Conservation (phyloP, 2,329 filamentous ascomycete species). For the Phymatotrichopsis omnivora region DNA sequence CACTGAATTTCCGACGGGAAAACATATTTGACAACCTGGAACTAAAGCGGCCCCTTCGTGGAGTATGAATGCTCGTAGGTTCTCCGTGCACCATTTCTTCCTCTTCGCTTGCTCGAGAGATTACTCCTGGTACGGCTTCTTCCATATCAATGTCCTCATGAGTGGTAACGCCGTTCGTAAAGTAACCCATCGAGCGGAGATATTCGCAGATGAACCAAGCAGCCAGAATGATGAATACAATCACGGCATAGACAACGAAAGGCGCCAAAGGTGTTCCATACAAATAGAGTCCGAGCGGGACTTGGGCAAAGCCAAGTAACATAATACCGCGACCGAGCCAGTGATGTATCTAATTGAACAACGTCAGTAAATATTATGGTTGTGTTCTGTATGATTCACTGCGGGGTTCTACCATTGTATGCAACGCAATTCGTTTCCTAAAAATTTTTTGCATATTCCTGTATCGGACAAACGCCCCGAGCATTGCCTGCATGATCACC, state of each 20-base stretch:
- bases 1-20: constrained; percentile 14
- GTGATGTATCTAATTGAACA: constrained; percentile 61
- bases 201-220: constrained; percentile 74
- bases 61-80: constrained; percentile 16
- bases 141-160: no score
- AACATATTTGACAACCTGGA: constrained; percentile 22
- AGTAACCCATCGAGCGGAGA: constrained; percentile 30
- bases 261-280: constrained; percentile 80
- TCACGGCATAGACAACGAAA: constrained; percentile 78
- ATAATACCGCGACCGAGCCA: constrained; percentile 74
- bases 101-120: constrained; percentile 4
- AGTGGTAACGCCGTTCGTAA: constrained; percentile 13
- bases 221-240: constrained; percentile 60
- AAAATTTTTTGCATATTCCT: constrained; percentile 21
- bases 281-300: constrained; percentile 78
- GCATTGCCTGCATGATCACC: constrained; percentile 59
- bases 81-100: constrained; percentile 22
- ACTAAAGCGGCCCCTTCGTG: constrained; percentile 14
- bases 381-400: not conserved
- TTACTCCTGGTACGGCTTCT: no score
- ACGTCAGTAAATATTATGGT: constrained; percentile 31
- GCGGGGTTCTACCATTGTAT: constrained; percentile 22
- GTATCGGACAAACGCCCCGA: constrained; percentile 50
- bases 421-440: constrained; percentile 20
- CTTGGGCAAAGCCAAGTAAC: constrained; percentile 72